Conservation (phyloP, 192 early-diverging fungal species). For the Thoreauomyces humboldtii region DNA sequence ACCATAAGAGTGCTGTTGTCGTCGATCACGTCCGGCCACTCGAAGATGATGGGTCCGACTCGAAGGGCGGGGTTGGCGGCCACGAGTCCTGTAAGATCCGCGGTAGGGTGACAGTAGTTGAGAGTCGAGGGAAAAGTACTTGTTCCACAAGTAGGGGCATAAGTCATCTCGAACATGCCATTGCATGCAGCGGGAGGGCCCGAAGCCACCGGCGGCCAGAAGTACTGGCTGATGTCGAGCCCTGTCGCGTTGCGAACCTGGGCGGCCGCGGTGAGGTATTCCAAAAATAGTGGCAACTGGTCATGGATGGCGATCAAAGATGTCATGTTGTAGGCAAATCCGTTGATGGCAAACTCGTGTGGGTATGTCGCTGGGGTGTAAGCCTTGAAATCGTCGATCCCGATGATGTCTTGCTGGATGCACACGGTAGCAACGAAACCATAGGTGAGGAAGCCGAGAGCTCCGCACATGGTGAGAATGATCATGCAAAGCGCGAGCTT, state of each 20-base stretch:
- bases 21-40: slow-evolving; percentile 25
- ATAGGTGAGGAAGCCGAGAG: slow-evolving; percentile 48
- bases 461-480: slow-evolving; percentile 71
- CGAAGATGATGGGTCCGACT: slow-evolving; percentile 29
- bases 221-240: slow-evolving; percentile 33
- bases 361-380: slow-evolving; percentile 3
- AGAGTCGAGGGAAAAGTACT: not conserved
- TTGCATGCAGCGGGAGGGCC: slow-evolving; percentile 8
- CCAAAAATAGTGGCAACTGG: slow-evolving; percentile 18
- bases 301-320: slow-evolving; percentile 19
- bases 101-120: slow-evolving; percentile 27
- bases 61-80: not conserved
- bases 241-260: slow-evolving; percentile 14
- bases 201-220: slow-evolving; percentile 9
- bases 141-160: slow-evolving; percentile 22
- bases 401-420: not conserved
- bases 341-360: slow-evolving; percentile 29
- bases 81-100: not conserved
- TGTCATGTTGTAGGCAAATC: slow-evolving; percentile 35
- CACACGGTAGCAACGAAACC: slow-evolving; percentile 37
- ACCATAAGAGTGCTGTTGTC: slow-evolving; percentile 32
- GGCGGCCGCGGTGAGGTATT: not conserved
- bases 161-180: not conserved
- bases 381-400: slow-evolving; percentile 14
- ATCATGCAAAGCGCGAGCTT: slow-evolving; percentile 89